Evolutionary conservation across 2,329 filamentous ascomycete genomes (phyloP).

Genomic region (Plectosphaerella cucumerina): DNA sequence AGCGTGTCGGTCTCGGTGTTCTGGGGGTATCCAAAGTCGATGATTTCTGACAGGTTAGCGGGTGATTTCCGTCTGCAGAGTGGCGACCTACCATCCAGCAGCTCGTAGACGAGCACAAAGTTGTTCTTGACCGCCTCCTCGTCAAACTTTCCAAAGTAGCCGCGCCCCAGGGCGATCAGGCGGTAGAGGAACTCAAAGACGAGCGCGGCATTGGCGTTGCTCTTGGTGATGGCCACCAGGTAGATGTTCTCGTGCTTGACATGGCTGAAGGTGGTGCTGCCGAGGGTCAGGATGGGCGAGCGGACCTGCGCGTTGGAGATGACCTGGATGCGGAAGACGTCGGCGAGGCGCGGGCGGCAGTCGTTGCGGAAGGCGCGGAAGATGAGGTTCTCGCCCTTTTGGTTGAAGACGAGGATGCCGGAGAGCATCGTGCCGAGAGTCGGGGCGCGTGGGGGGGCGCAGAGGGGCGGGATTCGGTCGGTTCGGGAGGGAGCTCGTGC

Average conservation of each 20-base stretch:
- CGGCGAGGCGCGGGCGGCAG: slow-evolving; percentile 92
- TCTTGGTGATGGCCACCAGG: slow-evolving; percentile 94
- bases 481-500: neutral
- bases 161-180: slow-evolving; percentile 82
- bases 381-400: slow-evolving; percentile 99
- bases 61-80: neutral
- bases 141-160: slow-evolving; percentile 98
- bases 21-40: slow-evolving; percentile 98
- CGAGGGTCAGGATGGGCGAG: slow-evolving; percentile 93
- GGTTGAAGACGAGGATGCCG: slow-evolving; percentile 96
- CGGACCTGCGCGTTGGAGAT: slow-evolving; percentile 97
- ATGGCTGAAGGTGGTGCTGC: slow-evolving; percentile 98
- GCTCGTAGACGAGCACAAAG: slow-evolving; percentile 96
- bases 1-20: slow-evolving; percentile 98
- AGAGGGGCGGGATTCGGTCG: neutral
- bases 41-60: slow-evolving; percentile 63
- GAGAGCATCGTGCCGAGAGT: slow-evolving; percentile 71
- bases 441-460: neutral
- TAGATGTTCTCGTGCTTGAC: slow-evolving; percentile 99
- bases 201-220: slow-evolving; percentile 96
- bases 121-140: slow-evolving; percentile 99
- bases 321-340: slow-evolving; percentile 99
- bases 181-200: slow-evolving; percentile 98
- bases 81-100: slow-evolving; percentile 72
- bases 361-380: slow-evolving; percentile 98